A percentile compares a stretch with the other conserved stretches of the same genome.
Evolutionary conservation across 371 early-diverging fungal genomes (phyloP).

Genomic region (Pancytospora philotis): DNA sequence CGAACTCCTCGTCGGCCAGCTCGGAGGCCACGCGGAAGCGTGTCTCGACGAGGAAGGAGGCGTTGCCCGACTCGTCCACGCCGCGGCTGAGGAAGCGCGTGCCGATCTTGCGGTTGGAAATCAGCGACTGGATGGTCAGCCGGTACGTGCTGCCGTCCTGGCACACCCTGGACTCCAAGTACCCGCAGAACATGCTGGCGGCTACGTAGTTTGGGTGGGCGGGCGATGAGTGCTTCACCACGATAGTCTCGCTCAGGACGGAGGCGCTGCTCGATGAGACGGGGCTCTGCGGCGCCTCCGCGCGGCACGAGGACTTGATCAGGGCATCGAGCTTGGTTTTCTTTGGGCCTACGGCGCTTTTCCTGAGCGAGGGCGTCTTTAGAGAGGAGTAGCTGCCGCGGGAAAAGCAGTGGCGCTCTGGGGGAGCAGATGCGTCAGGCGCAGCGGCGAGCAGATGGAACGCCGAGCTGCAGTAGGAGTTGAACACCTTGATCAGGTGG

Average conservation of each 20-base stretch:
- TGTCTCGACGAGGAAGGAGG: constrained; percentile 54
- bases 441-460: too few relatives aligned
- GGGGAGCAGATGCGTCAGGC: neutral
- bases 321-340: too few relatives aligned
- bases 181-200: constrained; percentile 41
- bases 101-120: constrained; percentile 48
- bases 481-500: constrained; percentile 20
- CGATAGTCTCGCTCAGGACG: too few relatives aligned
- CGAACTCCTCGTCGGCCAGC: constrained; percentile 19
- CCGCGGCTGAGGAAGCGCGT: constrained; percentile 48
- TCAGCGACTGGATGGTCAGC: constrained; percentile 37
- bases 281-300: too few relatives aligned
- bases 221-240: too few relatives aligned
- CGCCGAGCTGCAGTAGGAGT: too few relatives aligned
- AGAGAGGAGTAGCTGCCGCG: neutral
- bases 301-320: too few relatives aligned
- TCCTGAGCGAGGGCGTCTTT: neutral
- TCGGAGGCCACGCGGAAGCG: constrained; percentile 12
- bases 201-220: too few relatives aligned
- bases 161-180: constrained; percentile 15
- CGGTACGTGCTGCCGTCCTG: too few relatives aligned
- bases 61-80: constrained; percentile 47
- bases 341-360: too few relatives aligned
- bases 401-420: neutral
- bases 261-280: too few relatives aligned